phyloP scores from a whole-genome alignment of 106 monocot genomes.

The Amphibolis antarctica region DNA sequence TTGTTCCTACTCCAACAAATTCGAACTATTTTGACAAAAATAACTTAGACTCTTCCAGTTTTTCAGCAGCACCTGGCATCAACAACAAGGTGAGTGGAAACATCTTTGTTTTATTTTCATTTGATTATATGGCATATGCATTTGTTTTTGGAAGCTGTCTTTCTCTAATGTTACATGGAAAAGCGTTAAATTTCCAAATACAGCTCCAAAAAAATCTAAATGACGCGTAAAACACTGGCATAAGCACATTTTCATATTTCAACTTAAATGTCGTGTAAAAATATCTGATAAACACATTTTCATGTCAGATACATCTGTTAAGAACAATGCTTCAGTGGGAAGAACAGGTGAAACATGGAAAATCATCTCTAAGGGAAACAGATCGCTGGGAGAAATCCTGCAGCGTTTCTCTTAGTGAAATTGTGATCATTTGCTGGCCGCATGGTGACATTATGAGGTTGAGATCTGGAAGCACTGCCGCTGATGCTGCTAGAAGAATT shows the following conservation, averaged over 20 bases:
- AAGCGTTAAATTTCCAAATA: no score
- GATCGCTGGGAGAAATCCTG: conserved; percentile 1
- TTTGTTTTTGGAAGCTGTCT: no score
- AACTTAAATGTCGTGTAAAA: no score
- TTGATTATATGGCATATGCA: not conserved
- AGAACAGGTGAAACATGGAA: conserved; percentile 47
- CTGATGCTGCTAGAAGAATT: conserved; percentile 65
- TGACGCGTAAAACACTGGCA: no score
- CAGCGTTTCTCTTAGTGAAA: conserved; percentile 33
- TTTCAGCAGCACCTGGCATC: conserved; percentile 26
- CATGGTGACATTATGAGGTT: conserved; percentile 71
- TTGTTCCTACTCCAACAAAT: conserved; percentile 14
- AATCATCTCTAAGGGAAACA: conserved; percentile 10
- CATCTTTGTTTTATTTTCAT: not conserved
- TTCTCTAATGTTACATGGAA: no score
- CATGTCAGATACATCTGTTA: conserved; percentile 54
- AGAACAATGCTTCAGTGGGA: conserved; percentile 99
- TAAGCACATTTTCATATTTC: no score
- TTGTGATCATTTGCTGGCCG: conserved; percentile 79
- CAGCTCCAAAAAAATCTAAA: no score
- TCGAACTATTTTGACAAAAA: conserved; percentile 27
- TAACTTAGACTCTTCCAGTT: conserved; percentile 6
- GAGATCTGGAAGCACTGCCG: conserved; percentile 78
- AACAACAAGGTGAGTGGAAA: conserved; percentile 60
- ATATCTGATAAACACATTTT: no score